Evolutionary conservation across 1,139 yeast genomes (phyloP).

Genomic region (Saccharomyces hybrid): DNA sequence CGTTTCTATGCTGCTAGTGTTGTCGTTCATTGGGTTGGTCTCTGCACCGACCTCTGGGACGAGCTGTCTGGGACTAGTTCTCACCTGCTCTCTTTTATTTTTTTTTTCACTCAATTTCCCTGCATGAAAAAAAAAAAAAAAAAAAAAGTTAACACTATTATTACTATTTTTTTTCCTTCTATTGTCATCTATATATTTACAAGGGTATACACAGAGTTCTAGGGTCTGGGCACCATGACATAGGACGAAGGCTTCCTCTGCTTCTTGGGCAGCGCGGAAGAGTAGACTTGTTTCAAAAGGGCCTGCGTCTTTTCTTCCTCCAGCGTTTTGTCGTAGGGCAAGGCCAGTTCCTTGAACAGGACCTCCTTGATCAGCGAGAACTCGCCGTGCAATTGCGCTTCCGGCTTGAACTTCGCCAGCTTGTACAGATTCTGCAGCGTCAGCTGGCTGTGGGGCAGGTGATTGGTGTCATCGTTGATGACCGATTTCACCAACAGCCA

Average conservation of each 20-base stretch:
- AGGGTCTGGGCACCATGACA: not conserved
- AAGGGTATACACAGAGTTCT: not conserved
- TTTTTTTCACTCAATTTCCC: not conserved
- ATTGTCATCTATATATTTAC: not conserved
- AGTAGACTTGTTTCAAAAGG: not conserved
- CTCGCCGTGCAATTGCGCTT: not conserved
- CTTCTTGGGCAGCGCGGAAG: not conserved
- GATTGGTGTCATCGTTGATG: constrained; percentile 18
- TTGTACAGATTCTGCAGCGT: constrained; percentile 24
- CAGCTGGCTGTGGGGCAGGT: constrained; percentile 9
- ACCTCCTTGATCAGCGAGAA: not conserved
- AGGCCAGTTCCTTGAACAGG: not conserved
- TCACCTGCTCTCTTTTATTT: not conserved
- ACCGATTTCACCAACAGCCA: constrained; percentile 28
- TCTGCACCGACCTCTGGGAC: not conserved
- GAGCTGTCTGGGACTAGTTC: not conserved
- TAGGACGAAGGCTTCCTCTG: not conserved
- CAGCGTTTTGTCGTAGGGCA: not conserved
- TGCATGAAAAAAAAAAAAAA: not conserved
- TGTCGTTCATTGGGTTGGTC: not conserved
- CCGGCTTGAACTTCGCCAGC: constrained; percentile 16
- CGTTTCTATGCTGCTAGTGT: not conserved
- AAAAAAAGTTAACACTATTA: not conserved
- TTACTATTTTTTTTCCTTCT: not conserved
- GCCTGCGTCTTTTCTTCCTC: not conserved